phyloP scores from a whole-genome alignment of 2,329 filamentous ascomycete genomes.

The Trichophyton schoenleinii region DNA sequence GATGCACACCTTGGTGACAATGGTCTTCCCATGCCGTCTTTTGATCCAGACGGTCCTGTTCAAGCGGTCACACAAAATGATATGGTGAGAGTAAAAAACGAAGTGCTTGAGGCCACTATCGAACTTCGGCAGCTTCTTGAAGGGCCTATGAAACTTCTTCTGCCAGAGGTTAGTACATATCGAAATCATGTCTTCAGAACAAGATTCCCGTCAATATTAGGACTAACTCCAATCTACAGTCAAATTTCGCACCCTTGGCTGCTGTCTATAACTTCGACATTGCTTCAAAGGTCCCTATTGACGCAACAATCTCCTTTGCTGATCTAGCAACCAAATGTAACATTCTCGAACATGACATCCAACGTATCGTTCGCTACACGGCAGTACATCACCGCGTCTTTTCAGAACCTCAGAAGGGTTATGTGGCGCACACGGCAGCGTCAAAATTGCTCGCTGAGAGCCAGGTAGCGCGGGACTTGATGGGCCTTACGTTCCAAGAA shows the following conservation, averaged over 20 bases:
- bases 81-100: neutral
- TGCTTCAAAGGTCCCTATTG: too few species aligned
- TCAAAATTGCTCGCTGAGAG: neutral
- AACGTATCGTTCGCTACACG: conserved; percentile 13
- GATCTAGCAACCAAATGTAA: too few species aligned
- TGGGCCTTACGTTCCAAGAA: conserved; percentile 12
- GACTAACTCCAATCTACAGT: too few species aligned
- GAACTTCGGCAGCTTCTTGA: neutral
- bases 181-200: neutral
- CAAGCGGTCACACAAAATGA: neutral
- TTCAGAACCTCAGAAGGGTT: conserved; percentile 8
- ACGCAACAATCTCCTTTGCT: too few species aligned
- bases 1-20: neutral
- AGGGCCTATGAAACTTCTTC: neutral
- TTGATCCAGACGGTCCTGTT: neutral
- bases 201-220: too few species aligned
- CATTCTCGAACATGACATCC: neutral
- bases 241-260: too few species aligned
- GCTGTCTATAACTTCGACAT: too few species aligned
- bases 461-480: conserved; percentile 1
- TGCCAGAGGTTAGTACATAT: conserved; percentile 1
- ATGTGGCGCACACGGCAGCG: conserved; percentile 11
- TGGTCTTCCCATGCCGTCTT: neutral
- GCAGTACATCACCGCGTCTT: conserved; percentile 11
- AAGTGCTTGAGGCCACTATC: neutral